Percentiles rank a stretch among this genome's conserved stretches.
Conservation (phyloP, 2,329 filamentous ascomycete genomes). For the Aspergillus tanneri region DNA sequence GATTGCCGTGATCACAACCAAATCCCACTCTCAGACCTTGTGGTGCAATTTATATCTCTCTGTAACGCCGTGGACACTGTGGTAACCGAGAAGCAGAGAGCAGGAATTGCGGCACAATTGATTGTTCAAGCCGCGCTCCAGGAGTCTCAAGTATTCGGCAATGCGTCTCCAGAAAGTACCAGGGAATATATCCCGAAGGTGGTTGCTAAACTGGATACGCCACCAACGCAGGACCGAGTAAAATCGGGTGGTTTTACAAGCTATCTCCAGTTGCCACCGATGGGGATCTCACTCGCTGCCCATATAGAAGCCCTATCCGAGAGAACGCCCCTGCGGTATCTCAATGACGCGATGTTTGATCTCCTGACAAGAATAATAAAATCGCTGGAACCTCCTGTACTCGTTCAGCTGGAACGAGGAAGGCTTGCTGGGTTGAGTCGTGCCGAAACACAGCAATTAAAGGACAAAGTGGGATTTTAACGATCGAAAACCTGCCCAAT, state of each 20-base stretch:
- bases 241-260: too few species aligned
- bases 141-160: conserved; percentile 45
- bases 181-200: conserved; percentile 50
- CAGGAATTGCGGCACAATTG: conserved; percentile 49
- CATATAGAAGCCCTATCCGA: conserved; percentile 30
- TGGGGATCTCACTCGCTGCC: conserved; percentile 15
- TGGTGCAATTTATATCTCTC: conserved; percentile 48
- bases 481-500: too few species aligned
- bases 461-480: conserved; percentile 27
- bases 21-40: neutral
- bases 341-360: conserved; percentile 41
- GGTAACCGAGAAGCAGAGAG: conserved; percentile 39
- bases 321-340: conserved; percentile 33
- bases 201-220: conserved; percentile 31
- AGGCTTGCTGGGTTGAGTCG: conserved; percentile 40
- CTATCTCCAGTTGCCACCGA: conserved; percentile 22
- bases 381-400: conserved; percentile 47
- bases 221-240: too few species aligned
- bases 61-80: conserved; percentile 42
- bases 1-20: neutral
- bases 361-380: conserved; percentile 48
- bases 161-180: conserved; percentile 37
- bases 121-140: conserved; percentile 54
- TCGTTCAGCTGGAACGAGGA: conserved; percentile 54
- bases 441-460: conserved; percentile 39